Base-by-base conservation (phyloP, 2,329 filamentous ascomycete genomes). In the Verticillium nubilum region DNA sequence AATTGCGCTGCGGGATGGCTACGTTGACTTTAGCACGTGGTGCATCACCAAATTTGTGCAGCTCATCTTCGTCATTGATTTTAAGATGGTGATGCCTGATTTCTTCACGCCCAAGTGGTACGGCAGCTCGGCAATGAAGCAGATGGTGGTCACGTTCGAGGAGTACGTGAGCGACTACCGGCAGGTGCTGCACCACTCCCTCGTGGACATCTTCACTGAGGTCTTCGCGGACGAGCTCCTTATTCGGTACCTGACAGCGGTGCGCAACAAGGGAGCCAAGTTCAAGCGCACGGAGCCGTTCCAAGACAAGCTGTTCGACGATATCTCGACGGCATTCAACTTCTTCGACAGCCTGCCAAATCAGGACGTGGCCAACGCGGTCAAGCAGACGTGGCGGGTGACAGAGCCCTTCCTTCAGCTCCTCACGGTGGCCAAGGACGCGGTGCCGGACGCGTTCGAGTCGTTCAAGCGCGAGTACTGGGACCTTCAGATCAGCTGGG, bases 71-170 rank as follows among this genome's bases (percentile, higher is more conserved):
- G 81, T 85, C 42, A 89, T 96, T 66, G 95, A 99, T 80, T 96
- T 99, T 80, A 84, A 83, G 64, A 73, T 86, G 27, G 92, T 96
- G 37, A 86, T 97, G 71, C 83, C 88, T 52, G 90, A 95, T 64
- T 93, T 98, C 78, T 99, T 98, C 79, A 97, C 93, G 0, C 81
- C 86, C 9, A 85, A 86, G 63, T 99, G 95, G 95, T 99, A 99
- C 75, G 78, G 83, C 50, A 86, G 87, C 68, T 92, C 89, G 47
- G 88, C 90, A 59, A 94, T 99, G 86, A 92, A 92, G 68, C 91
- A 94, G 67, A 97, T 99, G 79, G 89, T 92, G 54, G 91, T 89
- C 27, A 99, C 95, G 0, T 94, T 99, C 70, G 91, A 96, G 66
- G 95, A 98, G 75, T 99, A 99, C 76, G 84, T 98, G 67, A 78